phyloP scores from a whole-genome alignment of 2,329 filamentous ascomycete species.

The Neopestalotiopsis sp. region DNA sequence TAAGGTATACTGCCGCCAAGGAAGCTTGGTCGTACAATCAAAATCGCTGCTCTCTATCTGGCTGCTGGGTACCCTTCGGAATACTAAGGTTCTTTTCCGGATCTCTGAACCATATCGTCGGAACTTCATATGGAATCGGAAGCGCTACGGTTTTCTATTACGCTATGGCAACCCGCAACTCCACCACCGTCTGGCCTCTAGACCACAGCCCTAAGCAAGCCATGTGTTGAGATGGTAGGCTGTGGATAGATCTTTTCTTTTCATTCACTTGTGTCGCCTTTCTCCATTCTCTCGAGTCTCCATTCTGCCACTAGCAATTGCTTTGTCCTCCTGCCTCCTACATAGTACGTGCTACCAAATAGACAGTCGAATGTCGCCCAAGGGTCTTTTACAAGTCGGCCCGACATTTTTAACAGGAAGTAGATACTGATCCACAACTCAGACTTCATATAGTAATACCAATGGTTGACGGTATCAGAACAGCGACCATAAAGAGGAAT shows the following conservation, averaged over 20 bases:
- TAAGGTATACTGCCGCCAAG: neutral
- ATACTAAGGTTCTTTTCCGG: neutral
- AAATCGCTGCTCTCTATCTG: neutral
- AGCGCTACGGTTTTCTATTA: neutral
- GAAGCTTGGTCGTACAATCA: neutral
- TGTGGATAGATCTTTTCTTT: neutral
- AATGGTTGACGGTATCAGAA: neutral
- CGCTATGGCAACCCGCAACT: neutral
- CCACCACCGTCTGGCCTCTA: neutral
- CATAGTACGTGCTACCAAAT: too few species aligned
- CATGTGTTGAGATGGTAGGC: neutral
- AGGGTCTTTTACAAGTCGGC: neutral
- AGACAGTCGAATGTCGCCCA: neutral
- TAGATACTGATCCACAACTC: neutral
- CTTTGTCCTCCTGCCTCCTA: too few species aligned
- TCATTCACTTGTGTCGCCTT: too few species aligned
- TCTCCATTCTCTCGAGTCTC: too few species aligned
- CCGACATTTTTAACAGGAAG: neutral
- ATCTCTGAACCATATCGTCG: slow-evolving; percentile 3
- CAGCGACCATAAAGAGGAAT: neutral
- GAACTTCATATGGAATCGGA: neutral
- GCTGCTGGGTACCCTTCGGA: neutral
- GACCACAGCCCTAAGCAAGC: neutral
- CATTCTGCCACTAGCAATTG: too few species aligned
- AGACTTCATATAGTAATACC: neutral